phyloP scores from a whole-genome alignment of 108 stramenopile genomes.

The Seminavis robusta region DNA sequence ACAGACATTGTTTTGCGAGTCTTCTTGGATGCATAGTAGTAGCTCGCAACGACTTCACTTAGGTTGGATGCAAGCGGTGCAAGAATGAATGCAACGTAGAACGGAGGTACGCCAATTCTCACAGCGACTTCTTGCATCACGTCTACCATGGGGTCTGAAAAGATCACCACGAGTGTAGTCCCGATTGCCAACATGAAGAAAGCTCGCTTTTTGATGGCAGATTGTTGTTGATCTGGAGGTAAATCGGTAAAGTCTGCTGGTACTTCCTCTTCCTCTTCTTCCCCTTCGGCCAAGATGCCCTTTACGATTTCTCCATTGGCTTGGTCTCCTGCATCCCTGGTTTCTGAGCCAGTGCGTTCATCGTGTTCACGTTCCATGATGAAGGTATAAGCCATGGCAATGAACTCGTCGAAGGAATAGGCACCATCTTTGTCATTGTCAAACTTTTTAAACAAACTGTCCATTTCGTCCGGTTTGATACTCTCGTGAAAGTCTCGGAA shows the following conservation, averaged over 20 bases:
- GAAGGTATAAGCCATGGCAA: conserved; percentile 67
- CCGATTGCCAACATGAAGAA: conserved; percentile 80
- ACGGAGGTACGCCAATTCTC: conserved; percentile 67
- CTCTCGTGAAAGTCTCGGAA: conserved; percentile 83
- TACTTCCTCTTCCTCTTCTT: conserved; percentile 67
- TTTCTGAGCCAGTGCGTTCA: not conserved
- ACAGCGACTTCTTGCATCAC: conserved; percentile 88
- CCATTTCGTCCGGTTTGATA: conserved; percentile 35
- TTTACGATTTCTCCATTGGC: not conserved
- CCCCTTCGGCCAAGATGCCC: conserved; percentile 22
- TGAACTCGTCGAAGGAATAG: conserved; percentile 85
- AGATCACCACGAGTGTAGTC: conserved; percentile 80
- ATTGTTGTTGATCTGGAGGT: conserved; percentile 80
- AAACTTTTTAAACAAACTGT: conserved; percentile 44
- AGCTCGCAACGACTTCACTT: conserved; percentile 87
- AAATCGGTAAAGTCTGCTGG: conserved; percentile 59
- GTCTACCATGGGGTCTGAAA: conserved; percentile 96
- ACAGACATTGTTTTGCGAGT: conserved; percentile 90
- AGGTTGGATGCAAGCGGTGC: conserved; percentile 95
- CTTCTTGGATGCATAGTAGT: conserved; percentile 90
- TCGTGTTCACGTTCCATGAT: conserved; percentile 24
- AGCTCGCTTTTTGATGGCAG: conserved; percentile 73
- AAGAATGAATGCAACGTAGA: conserved; percentile 94
- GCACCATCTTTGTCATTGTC: conserved; percentile 61
- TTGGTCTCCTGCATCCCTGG: not conserved